Evolutionary conservation across 129 eudicot genomes (phyloP).

Genomic region (Chrysanthemum lavandulifolium): DNA sequence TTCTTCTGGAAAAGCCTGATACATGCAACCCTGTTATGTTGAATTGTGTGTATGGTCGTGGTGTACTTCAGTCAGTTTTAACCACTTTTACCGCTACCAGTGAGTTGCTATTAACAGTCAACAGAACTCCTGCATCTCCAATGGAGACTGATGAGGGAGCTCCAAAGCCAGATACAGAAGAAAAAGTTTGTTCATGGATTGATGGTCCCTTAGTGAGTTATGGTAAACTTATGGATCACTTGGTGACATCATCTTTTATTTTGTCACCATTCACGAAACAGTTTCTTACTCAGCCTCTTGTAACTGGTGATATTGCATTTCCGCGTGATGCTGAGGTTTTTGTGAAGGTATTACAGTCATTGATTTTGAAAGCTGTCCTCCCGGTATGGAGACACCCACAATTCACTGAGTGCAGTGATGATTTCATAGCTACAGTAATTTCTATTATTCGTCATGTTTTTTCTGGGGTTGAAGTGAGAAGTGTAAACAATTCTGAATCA

Average conservation of each 20-base stretch:
- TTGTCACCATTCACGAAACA: slow-evolving; percentile 85
- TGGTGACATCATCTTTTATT: slow-evolving; percentile 83
- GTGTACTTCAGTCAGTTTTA: slow-evolving; percentile 74
- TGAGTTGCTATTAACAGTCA: slow-evolving; percentile 79
- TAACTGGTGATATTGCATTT: slow-evolving; percentile 59
- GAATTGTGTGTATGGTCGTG: slow-evolving; percentile 82
- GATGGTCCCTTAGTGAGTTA: slow-evolving; percentile 88
- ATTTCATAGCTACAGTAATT: slow-evolving; percentile 64
- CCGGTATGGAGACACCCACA: slow-evolving; percentile 88
- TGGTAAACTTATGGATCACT: slow-evolving; percentile 87
- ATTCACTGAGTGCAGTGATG: slow-evolving; percentile 74
- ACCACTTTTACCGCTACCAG: slow-evolving; percentile 97
- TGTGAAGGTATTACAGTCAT: slow-evolving; percentile 81
- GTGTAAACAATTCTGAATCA: slow-evolving; percentile 44
- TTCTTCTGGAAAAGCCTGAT: slow-evolving; percentile 80
- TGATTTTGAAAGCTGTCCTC: slow-evolving; percentile 78
- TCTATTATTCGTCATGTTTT: slow-evolving; percentile 76
- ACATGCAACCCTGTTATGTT: slow-evolving; percentile 77
- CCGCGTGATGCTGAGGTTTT: slow-evolving; percentile 91
- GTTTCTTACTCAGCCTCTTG: slow-evolving; percentile 81
- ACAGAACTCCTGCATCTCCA: slow-evolving; percentile 83
- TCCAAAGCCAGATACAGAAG: slow-evolving; percentile 47
- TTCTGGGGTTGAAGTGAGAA: slow-evolving; percentile 92
- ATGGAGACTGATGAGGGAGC: slow-evolving; percentile 91
- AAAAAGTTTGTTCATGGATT: slow-evolving; percentile 65